A percentile compares a stretch with the other conserved stretches of the same genome.
phyloP scores from a whole-genome alignment of 2,329 filamentous ascomycete species.

The Colletotrichum filicis region DNA sequence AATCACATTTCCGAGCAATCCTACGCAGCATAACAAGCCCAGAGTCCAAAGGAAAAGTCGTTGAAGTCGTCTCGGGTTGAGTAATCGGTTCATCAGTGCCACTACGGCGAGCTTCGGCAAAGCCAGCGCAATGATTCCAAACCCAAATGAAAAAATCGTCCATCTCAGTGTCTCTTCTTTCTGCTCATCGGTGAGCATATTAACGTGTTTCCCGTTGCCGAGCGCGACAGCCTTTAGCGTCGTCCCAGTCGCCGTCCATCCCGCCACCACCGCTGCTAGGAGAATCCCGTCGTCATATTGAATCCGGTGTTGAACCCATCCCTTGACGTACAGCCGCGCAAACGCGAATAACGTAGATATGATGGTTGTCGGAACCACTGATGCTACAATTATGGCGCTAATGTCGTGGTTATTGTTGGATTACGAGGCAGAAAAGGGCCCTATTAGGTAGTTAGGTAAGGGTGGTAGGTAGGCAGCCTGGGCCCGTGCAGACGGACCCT shows the following conservation, averaged over 20 bases:
- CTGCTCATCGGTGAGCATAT: conserved; percentile 42
- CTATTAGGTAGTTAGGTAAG: too few relatives aligned
- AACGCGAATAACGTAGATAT: conserved; percentile 23
- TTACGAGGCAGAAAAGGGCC: too few relatives aligned
- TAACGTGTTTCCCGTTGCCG: conserved; percentile 53
- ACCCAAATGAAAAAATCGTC: conserved; percentile 49
- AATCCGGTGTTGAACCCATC: conserved; percentile 18
- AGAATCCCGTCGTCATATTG: conserved; percentile 27
- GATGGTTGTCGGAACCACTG: conserved; percentile 16
- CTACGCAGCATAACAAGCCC: conserved; percentile 42
- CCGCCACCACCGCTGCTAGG: conserved; percentile 14
- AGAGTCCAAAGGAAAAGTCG: conserved; percentile 49
- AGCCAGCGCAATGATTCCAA: conserved; percentile 50
- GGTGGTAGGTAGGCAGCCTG: too few relatives aligned
- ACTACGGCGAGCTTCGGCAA: conserved; percentile 55
- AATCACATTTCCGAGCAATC: conserved; percentile 49
- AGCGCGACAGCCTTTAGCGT: conserved; percentile 42
- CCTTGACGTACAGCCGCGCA: conserved; percentile 21
- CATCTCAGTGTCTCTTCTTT: conserved; percentile 45
- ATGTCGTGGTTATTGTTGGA: conserved; percentile 15
- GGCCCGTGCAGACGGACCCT: too few relatives aligned
- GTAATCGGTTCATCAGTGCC: conserved; percentile 48
- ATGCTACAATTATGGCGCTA: conserved; percentile 10
- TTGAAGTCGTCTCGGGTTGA: conserved; percentile 49
- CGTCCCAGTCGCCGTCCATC: conserved; percentile 22